Evolutionary conservation across 768 basidiomycete genomes (phyloP), one percentile per base, ranked within the genome.

Genomic region (Rhizopogon sp.): DNA sequence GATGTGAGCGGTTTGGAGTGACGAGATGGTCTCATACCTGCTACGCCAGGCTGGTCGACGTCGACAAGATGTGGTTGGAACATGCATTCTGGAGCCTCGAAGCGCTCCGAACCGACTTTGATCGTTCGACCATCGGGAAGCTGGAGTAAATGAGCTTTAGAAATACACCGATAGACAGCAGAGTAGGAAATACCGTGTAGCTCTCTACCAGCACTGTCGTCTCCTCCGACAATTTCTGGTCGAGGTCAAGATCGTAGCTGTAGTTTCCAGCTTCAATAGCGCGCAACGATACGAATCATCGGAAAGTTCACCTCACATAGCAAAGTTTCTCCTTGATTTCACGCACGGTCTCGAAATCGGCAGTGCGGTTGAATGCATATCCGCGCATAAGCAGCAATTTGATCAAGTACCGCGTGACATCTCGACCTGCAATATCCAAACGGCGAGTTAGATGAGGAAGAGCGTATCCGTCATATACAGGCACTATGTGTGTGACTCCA

Each of bases 361-460:
- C 97, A 3, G 97, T 99, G 40, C 97, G 85, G 74, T 99, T 98
- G 81, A 99, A 98, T 1, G 97, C 97, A 70, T 99, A 98, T n/a
- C 97, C 97, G n/a, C 96, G 86, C 95, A 98, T 98, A 62, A 98
- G 83, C 35, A 99, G 79, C n/a, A 99, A 81, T 74, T 98, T 99
- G 82, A 99, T 99, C 72, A 99, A 78, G 73, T 99, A 99, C 64
- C 94, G 85, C 44, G 97, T 99, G 45, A 99, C 97, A 69, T 99
- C 97, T 60, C 97, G 85, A 17, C 97, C 97, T 52, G 97, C 97
- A 62, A 99, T 98, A 66, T 99, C 97, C 56, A 99, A 78, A 58
- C 97, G 87, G 39, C 88, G 83, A 2, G 93, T 98, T 43, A 98
- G 79, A 71, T 98, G 97, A 1, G 96, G 96, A 49, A 99, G 83